A percentile compares a stretch with the other conserved stretches of the same genome.
Evolutionary conservation across 495 filamentous ascomycete genomes (phyloP).

Genomic region (Penicillium parvum): DNA sequence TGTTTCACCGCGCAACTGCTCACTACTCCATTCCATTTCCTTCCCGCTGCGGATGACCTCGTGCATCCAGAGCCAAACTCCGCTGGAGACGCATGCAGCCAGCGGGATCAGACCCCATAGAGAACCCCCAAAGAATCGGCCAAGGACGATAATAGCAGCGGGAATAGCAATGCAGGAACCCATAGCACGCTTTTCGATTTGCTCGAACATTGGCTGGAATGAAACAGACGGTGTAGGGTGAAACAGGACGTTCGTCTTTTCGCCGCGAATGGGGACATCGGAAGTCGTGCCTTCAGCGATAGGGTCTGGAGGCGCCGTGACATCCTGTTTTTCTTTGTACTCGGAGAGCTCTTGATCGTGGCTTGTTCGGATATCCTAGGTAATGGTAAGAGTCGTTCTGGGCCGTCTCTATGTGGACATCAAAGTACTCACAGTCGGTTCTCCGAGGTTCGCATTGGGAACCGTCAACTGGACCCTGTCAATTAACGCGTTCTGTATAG

Average conservation of each 20-base stretch:
- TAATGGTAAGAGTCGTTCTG: slow-evolving; percentile 19
- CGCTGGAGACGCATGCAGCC: slow-evolving; percentile 61
- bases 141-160: slow-evolving; percentile 67
- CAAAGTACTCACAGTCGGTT: slow-evolving; percentile 52
- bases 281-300: slow-evolving; percentile 72
- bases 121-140: slow-evolving; percentile 72
- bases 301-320: slow-evolving; percentile 88
- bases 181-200: slow-evolving; percentile 67
- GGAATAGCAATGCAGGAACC: slow-evolving; percentile 64
- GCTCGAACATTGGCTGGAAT: slow-evolving; percentile 78
- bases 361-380: slow-evolving; percentile 56
- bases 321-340: slow-evolving; percentile 80
- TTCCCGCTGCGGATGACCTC: slow-evolving; percentile 76
- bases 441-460: slow-evolving; percentile 81
- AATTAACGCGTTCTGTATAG: background rate
- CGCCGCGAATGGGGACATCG: slow-evolving; percentile 91
- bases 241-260: slow-evolving; percentile 94
- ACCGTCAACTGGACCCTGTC: slow-evolving; percentile 59
- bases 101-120: slow-evolving; percentile 73
- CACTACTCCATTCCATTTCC: slow-evolving; percentile 83
- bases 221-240: slow-evolving; percentile 86
- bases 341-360: slow-evolving; percentile 59
- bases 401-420: background rate
- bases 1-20: slow-evolving; percentile 76
- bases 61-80: slow-evolving; percentile 83